phyloP scores from a whole-genome alignment of 225 moss, liverwort and hornwort genomes.

The Pseudisothecium myosuroides region DNA sequence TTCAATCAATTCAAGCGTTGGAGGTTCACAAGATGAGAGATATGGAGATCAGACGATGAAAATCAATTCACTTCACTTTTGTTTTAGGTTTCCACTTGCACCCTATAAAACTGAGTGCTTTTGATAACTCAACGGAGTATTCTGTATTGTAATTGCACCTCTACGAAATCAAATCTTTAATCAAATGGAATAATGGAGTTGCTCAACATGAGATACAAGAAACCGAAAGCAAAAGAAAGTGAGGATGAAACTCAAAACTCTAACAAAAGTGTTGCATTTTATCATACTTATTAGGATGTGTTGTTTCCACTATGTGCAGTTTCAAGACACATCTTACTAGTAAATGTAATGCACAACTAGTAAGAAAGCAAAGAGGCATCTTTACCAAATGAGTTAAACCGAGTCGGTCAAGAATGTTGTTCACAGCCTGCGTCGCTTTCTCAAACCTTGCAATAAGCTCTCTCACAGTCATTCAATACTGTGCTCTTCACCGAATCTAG shows the following conservation, averaged over 20 bases:
- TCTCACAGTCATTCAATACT: conserved; percentile 2
- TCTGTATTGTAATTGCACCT: background rate
- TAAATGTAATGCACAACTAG: background rate
- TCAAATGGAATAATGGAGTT: background rate
- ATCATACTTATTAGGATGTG: background rate
- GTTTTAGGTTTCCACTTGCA: background rate
- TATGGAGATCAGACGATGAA: background rate
- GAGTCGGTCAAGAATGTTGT: conserved; percentile 59
- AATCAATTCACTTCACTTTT: background rate
- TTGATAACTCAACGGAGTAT: background rate
- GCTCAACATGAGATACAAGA: background rate
- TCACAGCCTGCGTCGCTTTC: conserved; percentile 56
- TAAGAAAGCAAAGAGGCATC: background rate
- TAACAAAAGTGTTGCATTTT: background rate
- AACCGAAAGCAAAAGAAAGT: background rate
- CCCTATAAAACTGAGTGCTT: background rate
- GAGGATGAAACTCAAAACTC: background rate
- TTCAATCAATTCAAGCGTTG: background rate
- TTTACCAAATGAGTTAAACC: conserved; percentile 45
- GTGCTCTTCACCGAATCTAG: background rate
- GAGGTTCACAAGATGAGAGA: background rate
- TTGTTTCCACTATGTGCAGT: background rate
- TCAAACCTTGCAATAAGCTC: conserved; percentile 44
- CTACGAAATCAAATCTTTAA: background rate
- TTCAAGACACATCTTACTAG: background rate